Evolutionary conservation across 2,329 filamentous ascomycete species (phyloP), one percentile per base, ranked within the genome.

Genomic region (Coniella vitis): DNA sequence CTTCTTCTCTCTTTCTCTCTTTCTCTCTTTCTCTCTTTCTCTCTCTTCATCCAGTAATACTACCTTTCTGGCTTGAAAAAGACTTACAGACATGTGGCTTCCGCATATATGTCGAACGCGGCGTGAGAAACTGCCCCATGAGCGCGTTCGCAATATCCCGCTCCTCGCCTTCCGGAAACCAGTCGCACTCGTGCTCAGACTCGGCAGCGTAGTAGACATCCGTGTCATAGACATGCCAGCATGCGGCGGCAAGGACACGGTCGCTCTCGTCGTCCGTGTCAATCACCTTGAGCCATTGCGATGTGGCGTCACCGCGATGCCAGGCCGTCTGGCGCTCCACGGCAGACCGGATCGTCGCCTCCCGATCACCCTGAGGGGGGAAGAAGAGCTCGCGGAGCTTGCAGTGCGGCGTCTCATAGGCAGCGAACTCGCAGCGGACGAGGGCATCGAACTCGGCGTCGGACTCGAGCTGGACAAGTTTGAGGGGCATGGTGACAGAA

Each of bases 1-100:
- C n/a, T n/a, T n/a, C n/a, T n/a, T n/a, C n/a, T n/a, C n/a, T n/a
- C n/a, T n/a, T n/a, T n/a, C n/a, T n/a, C n/a, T n/a, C n/a, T n/a
- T n/a, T n/a, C n/a, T n/a, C n/a, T n/a, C n/a, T n/a, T n/a, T n/a
- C n/a, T n/a, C 34, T 32, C 16, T 19, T 31, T 7, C 35, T n/a
- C 35, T 22, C 34, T 21, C 21, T 40, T n/a, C 25, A 34, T 40
- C 37, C 37, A 36, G 29, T 29, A 1, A n/a, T n/a, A n/a, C 14
- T 19, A 21, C 7, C 10, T 34, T 32, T 7, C 7, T 14, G 34
- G 21, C 20, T 22, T n/a, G n/a, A n/a, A n/a, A 29, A 14, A 21
- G 35, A 19, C 45, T 47, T 36, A 47, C 45, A 47, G n/a, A 40
- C 14, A 37, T 47, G 45, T 21, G 45, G 45, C 29, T 39, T 47